Percentiles rank a stretch among this genome's conserved stretches.
phyloP scores from a whole-genome alignment of 1,284 basidiomycete genomes.

The Afroboletus lepidellus region DNA sequence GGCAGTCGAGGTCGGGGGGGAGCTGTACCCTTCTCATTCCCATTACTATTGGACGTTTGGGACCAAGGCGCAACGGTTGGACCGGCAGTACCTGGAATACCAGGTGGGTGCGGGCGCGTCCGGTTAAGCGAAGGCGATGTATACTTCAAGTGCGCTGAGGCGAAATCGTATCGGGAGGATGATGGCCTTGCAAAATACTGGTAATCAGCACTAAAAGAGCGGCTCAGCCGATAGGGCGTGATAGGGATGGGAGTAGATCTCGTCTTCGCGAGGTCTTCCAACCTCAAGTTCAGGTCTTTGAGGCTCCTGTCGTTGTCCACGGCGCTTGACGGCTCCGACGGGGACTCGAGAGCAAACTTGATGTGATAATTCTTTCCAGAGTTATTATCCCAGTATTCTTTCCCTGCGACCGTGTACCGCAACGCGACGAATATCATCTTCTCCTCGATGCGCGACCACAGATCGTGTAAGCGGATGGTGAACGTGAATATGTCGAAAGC shows the following conservation, averaged over 20 bases:
- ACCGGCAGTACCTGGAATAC: conserved; percentile 20
- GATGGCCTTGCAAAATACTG: conserved; percentile 35
- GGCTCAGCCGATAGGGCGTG: conserved; percentile 18
- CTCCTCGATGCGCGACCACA: conserved; percentile 72
- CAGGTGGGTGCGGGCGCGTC: conserved; percentile 40
- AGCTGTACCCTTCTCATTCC: not conserved
- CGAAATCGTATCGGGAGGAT: conserved; percentile 56
- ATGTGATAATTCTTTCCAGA: conserved; percentile 77
- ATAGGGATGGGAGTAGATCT: conserved; percentile 33
- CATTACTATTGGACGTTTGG: conserved; percentile 12
- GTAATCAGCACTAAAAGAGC: conserved; percentile 27
- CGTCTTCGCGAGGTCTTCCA: conserved; percentile 55
- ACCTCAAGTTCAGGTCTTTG: conserved; percentile 49
- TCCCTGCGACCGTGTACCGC: conserved; percentile 70
- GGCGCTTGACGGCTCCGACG: conserved; percentile 18
- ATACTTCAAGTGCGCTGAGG: conserved; percentile 40
- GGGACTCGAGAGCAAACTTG: conserved; percentile 43
- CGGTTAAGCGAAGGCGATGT: conserved; percentile 24
- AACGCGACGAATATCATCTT: conserved; percentile 85
- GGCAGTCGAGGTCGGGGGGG: conserved; percentile 3
- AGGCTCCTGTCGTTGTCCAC: conserved; percentile 32
- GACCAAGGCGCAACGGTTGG: conserved; percentile 39
- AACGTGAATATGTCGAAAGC: conserved; percentile 70
- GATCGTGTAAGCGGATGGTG: conserved; percentile 62
- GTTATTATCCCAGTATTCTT: conserved; percentile 93